Conservation (phyloP, 2,329 filamentous ascomycete species). For the Ascochyta viciae-villosae region DNA sequence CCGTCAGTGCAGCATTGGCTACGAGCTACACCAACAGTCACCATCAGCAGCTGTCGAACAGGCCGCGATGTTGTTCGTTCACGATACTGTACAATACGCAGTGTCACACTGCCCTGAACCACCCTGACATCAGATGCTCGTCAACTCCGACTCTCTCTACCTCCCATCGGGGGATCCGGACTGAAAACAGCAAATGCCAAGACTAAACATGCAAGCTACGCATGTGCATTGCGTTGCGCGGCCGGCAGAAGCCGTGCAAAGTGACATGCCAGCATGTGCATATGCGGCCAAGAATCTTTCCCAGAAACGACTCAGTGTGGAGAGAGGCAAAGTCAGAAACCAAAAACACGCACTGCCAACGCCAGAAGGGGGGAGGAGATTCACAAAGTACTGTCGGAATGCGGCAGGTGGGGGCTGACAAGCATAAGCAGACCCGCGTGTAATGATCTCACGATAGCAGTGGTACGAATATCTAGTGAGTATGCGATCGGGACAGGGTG, state of each 20-base stretch:
- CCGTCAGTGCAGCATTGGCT: no score
- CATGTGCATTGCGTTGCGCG: slow-evolving; percentile 7
- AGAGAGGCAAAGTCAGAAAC: no score
- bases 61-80: not conserved
- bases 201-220: not conserved
- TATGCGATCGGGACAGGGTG: not conserved
- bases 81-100: no score
- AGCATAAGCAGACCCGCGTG: not conserved
- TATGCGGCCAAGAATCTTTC: slow-evolving; percentile 8
- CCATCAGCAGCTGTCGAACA: not conserved
- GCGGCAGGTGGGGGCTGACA: slow-evolving; percentile 19
- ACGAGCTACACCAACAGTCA: no score
- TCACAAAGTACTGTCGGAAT: not conserved
- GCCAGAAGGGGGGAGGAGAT: not conserved
- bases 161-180: not conserved
- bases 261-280: slow-evolving; percentile 3
- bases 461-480: not conserved
- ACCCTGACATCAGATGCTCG: not conserved
- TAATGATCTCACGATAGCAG: not conserved
- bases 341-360: not conserved
- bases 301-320: not conserved
- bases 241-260: slow-evolving; percentile 11
- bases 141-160: not conserved
- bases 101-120: no score
- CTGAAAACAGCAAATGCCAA: slow-evolving; percentile 13